Base-by-base conservation (phyloP, 129 eudicot genomes). In the Lonicera japonica region DNA sequence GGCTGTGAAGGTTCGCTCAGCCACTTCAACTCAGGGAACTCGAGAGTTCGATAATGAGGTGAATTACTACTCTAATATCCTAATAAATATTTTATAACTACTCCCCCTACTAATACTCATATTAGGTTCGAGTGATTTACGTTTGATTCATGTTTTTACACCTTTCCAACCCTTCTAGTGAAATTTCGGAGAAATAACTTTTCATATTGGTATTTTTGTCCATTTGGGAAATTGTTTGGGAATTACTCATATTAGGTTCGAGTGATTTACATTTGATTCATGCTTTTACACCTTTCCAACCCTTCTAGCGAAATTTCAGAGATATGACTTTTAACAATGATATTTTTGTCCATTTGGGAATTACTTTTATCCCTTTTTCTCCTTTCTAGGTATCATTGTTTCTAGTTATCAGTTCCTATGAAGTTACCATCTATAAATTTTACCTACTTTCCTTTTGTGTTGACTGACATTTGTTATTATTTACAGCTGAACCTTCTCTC, bases 41-140 rank as follows among this genome's bases (percentile, higher is more conserved):
- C 96, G 96, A 39, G 96, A 88, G 70, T 88, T 88, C 53, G 80
- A 88, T 55, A 84, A 88, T 67, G 96, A 88, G 88, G 96, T 84
- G 38, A 67, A 61, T 45, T 39, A 29, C 43, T 38, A 47, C 13
- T 21, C 21, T 63, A 25, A 45, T 45, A 40, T 45, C 47, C 55
- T 54, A 25, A 5, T 25, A 58, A 70, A 51, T 43, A 63, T 62
- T 51, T 36, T 25, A 21, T 25, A 41, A 54, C 43, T 15, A 43
- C 43, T 24, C 16, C 25, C 16, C 18, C 19, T 9, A 29, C 2
- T 29, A 6, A 29, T 29, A 29, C 36, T 29, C 36, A 29, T 29
- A 29, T 22, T 24, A 29, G 36, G 2, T 29, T 6, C 36, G 36
- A 29, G 11, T 7, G 0, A 53, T 29, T 29, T 6, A 29, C 4